Conservation (phyloP, 169 alveolate species). For the Fabrea salina region DNA sequence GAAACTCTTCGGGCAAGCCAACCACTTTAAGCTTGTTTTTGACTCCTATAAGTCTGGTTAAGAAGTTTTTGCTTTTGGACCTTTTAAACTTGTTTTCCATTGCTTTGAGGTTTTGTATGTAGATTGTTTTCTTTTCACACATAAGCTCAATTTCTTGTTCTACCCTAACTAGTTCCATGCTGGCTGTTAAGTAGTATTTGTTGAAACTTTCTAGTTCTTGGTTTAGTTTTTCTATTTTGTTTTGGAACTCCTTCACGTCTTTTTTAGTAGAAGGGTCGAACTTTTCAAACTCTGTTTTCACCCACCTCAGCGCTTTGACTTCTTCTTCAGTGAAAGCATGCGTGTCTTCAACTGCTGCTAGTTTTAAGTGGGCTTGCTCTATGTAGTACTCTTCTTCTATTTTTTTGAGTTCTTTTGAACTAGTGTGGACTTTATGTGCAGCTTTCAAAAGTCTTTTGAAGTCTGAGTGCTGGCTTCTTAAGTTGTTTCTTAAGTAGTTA, state of each 20-base stretch:
- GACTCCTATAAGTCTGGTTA: not conserved
- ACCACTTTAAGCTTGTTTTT: not conserved
- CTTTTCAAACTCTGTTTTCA: constrained; percentile 37
- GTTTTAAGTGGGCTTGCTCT: constrained; percentile 46
- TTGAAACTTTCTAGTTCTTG: constrained; percentile 35
- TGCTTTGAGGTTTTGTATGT: not conserved
- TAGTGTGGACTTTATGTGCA: not conserved
- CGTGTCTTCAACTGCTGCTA: constrained; percentile 28
- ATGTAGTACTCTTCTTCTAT: constrained; percentile 47
- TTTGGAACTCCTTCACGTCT: constrained; percentile 50
- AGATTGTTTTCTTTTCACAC: not conserved
- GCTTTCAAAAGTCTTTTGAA: constrained; percentile 28
- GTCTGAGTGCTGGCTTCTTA: constrained; percentile 28
- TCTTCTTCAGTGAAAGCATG: constrained; percentile 37
- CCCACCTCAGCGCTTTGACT: constrained; percentile 47
- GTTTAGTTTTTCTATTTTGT: constrained; percentile 51
- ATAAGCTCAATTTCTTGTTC: constrained; percentile 11
- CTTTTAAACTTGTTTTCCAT: constrained; percentile 6
- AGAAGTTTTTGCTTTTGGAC: not conserved
- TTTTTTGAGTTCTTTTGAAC: constrained; percentile 13
- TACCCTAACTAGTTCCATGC: constrained; percentile 3
- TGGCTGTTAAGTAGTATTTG: not conserved
- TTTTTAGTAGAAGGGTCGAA: constrained; percentile 45
- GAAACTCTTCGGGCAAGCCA: not conserved
- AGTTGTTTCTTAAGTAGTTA: constrained; percentile 43